phyloP scores from a whole-genome alignment of 495 filamentous ascomycete species.

The Xylaria venustula region DNA sequence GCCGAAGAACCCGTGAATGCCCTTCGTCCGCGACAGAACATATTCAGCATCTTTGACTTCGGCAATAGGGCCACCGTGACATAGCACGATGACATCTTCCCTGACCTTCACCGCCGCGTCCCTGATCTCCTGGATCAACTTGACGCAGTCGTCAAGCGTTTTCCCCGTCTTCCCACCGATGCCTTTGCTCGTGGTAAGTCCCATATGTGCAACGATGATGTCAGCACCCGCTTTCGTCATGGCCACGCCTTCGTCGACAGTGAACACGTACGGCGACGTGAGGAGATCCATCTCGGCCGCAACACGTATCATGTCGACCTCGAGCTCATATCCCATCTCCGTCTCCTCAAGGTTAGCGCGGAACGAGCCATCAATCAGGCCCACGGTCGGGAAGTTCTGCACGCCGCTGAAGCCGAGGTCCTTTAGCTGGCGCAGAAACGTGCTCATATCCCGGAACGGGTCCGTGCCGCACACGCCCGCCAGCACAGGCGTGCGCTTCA shows the following conservation, averaged over 20 bases:
- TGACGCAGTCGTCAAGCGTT: conserved; percentile 60
- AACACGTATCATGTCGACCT: conserved; percentile 62
- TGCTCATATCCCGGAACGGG: conserved; percentile 57
- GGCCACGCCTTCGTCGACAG: conserved; percentile 50
- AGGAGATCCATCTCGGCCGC: conserved; percentile 59
- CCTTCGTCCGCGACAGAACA: conserved; percentile 56
- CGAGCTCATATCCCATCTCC: conserved; percentile 62
- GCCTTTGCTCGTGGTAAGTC: conserved; percentile 61
- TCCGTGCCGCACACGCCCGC: conserved; percentile 68
- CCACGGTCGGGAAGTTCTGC: conserved; percentile 74
- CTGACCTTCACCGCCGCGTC: conserved; percentile 57
- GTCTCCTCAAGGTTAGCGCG: conserved; percentile 67
- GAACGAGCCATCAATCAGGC: conserved; percentile 66
- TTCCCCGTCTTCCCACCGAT: conserved; percentile 62
- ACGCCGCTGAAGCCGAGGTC: conserved; percentile 63
- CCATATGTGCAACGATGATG: conserved; percentile 68
- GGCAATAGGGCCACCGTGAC: conserved; percentile 68
- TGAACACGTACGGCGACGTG: conserved; percentile 71
- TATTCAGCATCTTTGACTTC: conserved; percentile 60
- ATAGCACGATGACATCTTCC: conserved; percentile 62
- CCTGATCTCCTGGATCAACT: conserved; percentile 58
- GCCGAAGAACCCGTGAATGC: conserved; percentile 69
- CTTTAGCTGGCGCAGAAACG: conserved; percentile 57
- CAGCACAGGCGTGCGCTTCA: conserved; percentile 60
- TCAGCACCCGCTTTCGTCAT: conserved; percentile 68